Evolutionary conservation across 345 rosid species (phyloP).

Genomic region (Salix udensis): DNA sequence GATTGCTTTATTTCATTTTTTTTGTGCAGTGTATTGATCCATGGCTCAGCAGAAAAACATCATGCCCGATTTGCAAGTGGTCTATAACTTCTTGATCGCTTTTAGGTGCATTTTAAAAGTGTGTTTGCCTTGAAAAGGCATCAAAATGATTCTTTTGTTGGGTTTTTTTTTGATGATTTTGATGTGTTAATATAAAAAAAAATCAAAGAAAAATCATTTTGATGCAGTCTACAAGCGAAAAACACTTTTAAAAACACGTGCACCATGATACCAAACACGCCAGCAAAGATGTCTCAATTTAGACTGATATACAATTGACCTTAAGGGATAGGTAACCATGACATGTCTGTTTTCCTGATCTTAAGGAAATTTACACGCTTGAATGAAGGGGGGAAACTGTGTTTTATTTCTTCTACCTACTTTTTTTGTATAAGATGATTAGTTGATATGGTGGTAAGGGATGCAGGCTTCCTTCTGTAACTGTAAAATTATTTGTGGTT

Average conservation of each 20-base stretch:
- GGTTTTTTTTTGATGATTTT: too few species aligned
- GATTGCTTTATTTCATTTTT: neutral
- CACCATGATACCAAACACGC: too few species aligned
- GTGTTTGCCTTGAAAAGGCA: too few species aligned
- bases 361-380: too few species aligned
- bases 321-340: neutral
- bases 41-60: conserved; percentile 72
- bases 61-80: conserved; percentile 90
- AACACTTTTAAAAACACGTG: too few species aligned
- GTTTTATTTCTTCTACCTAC: too few species aligned
- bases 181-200: too few species aligned
- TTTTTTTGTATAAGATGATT: neutral
- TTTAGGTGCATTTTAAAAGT: too few species aligned
- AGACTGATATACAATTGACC: neutral
- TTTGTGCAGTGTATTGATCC: conserved; percentile 86
- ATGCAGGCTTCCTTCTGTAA: neutral
- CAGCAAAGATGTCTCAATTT: neutral
- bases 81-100: conserved; percentile 35
- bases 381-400: too few species aligned
- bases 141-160: too few species aligned
- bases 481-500: neutral
- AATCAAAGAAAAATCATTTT: too few species aligned
- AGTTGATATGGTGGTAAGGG: neutral
- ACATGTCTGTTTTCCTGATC: neutral
- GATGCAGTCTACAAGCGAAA: too few species aligned